A percentile compares a stretch with the other conserved stretches of the same genome.
These are phyloP conservation scores for Sugiyamaella boreocaroliniensis DNA, from an alignment of 805 yeast genomes.

Conservation along the genomic window DNA sequence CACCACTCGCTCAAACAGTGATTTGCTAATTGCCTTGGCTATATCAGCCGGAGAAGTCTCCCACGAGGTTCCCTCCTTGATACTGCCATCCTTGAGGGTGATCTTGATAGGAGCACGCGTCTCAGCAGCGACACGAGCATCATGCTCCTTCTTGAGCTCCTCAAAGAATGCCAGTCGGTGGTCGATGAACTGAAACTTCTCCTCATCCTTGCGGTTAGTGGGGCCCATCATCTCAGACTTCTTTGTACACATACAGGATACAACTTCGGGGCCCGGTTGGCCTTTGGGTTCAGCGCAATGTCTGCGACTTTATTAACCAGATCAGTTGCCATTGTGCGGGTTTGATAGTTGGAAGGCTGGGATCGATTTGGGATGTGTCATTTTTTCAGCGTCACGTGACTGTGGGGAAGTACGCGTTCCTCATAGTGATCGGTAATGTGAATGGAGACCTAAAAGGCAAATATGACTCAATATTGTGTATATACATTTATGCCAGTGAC, in stretches of 20 bases:
- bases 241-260: constrained; percentile 12
- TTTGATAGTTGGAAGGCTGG: background rate
- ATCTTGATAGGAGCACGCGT: constrained; percentile 61
- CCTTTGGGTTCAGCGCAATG: constrained; percentile 7
- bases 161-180: constrained; percentile 75
- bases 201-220: constrained; percentile 36
- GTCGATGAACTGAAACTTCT: constrained; percentile 79
- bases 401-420: background rate
- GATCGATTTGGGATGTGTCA: background rate
- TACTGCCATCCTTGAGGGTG: constrained; percentile 80
- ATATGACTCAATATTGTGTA: background rate
- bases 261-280: constrained; percentile 4
- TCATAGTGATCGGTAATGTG: too few species aligned
- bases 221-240: background rate
- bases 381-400: background rate
- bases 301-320: constrained; percentile 11
- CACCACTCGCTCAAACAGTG: constrained; percentile 82
- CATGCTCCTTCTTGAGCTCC: constrained; percentile 68
- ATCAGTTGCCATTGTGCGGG: background rate
- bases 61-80: constrained; percentile 72
- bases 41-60: constrained; percentile 87
- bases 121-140: constrained; percentile 60
- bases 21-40: constrained; percentile 77
- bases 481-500: background rate
- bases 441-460: background rate